Evolutionary conservation across 768 basidiomycete species (phyloP).

Genomic region (Termitomyces sp.): DNA sequence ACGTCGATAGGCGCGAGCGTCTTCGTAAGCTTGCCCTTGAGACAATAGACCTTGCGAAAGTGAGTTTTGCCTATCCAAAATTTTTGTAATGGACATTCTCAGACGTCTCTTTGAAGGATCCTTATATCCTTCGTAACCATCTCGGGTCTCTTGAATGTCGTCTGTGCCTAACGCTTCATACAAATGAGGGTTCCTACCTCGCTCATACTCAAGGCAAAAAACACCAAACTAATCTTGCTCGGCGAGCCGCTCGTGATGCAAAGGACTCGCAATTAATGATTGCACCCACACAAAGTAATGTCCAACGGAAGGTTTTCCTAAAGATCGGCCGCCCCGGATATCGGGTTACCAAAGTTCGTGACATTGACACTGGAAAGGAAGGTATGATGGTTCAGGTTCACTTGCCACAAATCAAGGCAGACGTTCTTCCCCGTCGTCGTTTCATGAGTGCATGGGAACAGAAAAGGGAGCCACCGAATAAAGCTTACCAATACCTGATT

Average conservation of each 20-base stretch:
- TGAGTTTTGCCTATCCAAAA: slow-evolving; percentile 24
- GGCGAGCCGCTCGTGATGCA: slow-evolving; percentile 94
- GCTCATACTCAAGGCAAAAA: slow-evolving; percentile 99
- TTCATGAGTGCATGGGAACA: slow-evolving; percentile 99
- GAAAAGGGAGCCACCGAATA: slow-evolving; percentile 90
- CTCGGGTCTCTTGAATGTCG: slow-evolving; percentile 98
- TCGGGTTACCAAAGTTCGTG: slow-evolving; percentile 94
- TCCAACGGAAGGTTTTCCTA: slow-evolving; percentile 91
- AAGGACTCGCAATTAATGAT: slow-evolving; percentile 92
- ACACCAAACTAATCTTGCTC: slow-evolving; percentile 96
- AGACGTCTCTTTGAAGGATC: slow-evolving; percentile 58
- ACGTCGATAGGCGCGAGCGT: slow-evolving; percentile 92
- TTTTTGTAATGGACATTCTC: slow-evolving; percentile 1
- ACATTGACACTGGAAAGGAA: slow-evolving; percentile 85
- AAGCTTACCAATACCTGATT: slow-evolving; percentile 95
- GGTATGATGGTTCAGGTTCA: slow-evolving; percentile 98
- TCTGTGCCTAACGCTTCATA: slow-evolving; percentile 94
- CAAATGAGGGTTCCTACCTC: slow-evolving; percentile 99
- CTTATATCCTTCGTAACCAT: slow-evolving; percentile 98
- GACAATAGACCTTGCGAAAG: slow-evolving; percentile 97
- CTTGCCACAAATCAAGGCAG: slow-evolving; percentile 88
- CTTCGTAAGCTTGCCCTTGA: slow-evolving; percentile 93
- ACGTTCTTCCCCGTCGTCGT: slow-evolving; percentile 76
- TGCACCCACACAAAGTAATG: slow-evolving; percentile 69
- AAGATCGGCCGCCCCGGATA: slow-evolving; percentile 97